Conservation (phyloP, 441 rosid genomes). For the Theobroma grandiflorum region DNA sequence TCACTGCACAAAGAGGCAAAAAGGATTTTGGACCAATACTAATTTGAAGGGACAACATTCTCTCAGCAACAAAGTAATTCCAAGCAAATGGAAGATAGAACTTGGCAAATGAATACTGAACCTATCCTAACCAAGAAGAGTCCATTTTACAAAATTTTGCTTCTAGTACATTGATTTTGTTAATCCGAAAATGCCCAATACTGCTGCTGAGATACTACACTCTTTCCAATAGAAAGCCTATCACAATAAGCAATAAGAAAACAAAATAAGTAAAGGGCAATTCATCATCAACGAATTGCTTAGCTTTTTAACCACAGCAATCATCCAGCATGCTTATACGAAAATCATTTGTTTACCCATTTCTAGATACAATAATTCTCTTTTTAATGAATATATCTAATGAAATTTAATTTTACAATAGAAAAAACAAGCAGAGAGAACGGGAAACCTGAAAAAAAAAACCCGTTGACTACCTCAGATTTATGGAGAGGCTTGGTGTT, state of each 20-base stretch:
- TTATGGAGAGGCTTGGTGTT: background rate
- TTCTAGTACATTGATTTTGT: background rate
- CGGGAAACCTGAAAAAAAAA: background rate
- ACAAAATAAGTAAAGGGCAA: background rate
- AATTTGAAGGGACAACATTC: conserved; percentile 45
- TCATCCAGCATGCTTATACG: conserved; percentile 18
- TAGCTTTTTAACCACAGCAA: conserved; percentile 17
- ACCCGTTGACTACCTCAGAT: background rate
- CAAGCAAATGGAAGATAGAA: background rate
- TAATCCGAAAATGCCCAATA: background rate
- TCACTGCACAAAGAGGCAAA: conserved; percentile 27
- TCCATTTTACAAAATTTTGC: background rate
- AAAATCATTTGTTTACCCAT: conserved; percentile 17
- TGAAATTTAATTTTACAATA: background rate
- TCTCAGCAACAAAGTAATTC: conserved; percentile 23
- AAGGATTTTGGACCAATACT: conserved; percentile 36
- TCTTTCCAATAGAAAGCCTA: background rate
- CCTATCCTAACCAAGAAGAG: background rate
- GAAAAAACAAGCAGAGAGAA: background rate
- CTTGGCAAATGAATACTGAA: background rate
- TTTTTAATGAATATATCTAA: background rate
- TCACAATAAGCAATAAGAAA: background rate
- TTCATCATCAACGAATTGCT: background rate
- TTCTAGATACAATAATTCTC: background rate
- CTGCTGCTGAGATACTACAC: conserved; percentile 5